phyloP scores from a whole-genome alignment of 345 rosid genomes.

The Populus pruinosa region DNA sequence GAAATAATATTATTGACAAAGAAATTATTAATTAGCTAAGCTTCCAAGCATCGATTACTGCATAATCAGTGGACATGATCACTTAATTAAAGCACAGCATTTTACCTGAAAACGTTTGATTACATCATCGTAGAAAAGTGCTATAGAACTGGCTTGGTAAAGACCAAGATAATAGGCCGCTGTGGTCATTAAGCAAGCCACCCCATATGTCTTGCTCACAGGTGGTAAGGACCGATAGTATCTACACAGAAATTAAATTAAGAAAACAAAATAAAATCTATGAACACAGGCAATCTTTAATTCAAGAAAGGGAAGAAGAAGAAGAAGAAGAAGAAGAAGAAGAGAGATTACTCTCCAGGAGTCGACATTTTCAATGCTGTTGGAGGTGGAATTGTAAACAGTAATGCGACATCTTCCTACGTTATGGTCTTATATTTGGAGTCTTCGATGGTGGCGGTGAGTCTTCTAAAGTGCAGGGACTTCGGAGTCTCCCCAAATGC shows the following conservation, averaged over 20 bases:
- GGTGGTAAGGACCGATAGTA: slow-evolving; percentile 60
- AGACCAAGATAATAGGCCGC: slow-evolving; percentile 42
- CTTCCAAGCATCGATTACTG: too few species aligned
- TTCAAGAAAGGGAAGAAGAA: slow-evolving; percentile 3
- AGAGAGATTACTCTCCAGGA: slow-evolving; percentile 49
- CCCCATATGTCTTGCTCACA: slow-evolving; percentile 63
- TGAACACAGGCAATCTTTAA: neutral
- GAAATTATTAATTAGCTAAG: too few species aligned
- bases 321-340: neutral
- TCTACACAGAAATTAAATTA: slow-evolving; percentile 16
- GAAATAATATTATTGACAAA: neutral
- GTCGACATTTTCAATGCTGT: slow-evolving; percentile 40
- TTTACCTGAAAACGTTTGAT: slow-evolving; percentile 52
- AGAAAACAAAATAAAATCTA: neutral
- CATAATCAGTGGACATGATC: neutral
- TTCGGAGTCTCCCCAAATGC: neutral
- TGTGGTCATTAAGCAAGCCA: slow-evolving; percentile 55
- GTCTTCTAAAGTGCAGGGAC: slow-evolving; percentile 14
- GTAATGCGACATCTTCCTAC: neutral
- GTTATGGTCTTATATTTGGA: neutral
- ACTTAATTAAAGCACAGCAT: neutral
- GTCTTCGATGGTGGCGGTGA: neutral
- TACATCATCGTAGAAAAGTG: slow-evolving; percentile 45
- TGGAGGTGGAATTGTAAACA: neutral
- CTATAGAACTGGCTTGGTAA: slow-evolving; percentile 30